Evolutionary conservation across 129 eudicot genomes (phyloP).

Genomic region (Tagetes patula): DNA sequence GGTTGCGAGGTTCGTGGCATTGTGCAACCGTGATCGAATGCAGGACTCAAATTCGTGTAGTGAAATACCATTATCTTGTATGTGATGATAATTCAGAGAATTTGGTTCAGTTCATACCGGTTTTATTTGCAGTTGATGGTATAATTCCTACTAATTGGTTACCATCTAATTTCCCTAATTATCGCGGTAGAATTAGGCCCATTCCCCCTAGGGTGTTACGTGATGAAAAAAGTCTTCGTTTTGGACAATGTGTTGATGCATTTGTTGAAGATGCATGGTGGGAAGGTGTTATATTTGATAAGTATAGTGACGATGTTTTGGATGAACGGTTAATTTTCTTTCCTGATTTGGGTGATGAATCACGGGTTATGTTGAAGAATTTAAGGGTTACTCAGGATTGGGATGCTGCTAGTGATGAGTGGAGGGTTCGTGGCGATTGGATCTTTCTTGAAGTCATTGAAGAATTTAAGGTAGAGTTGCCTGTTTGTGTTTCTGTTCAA

Average conservation of each 20-base stretch:
- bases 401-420: conserved; percentile 59
- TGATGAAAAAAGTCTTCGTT: conserved; percentile 29
- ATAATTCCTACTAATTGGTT: conserved; percentile 15
- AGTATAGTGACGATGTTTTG: conserved; percentile 40
- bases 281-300: conserved; percentile 90
- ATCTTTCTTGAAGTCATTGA: conserved; percentile 59
- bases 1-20: conserved; percentile 79
- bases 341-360: conserved; percentile 83
- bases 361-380: conserved; percentile 29
- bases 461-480: conserved; percentile 48
- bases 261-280: conserved; percentile 79
- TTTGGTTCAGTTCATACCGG: conserved; percentile 45
- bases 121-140: conserved; percentile 54
- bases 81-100: conserved; percentile 34
- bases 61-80: conserved; percentile 51
- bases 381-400: conserved; percentile 71
- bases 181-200: conserved; percentile 65
- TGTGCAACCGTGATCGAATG: conserved; percentile 42
- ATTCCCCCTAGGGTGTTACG: conserved; percentile 35
- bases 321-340: conserved; percentile 57
- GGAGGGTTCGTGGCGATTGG: conserved; percentile 76
- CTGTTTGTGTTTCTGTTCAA: conserved; percentile 53
- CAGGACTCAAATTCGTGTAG: conserved; percentile 34
- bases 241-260: conserved; percentile 83
- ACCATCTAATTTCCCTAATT: conserved; percentile 27